Conservation (phyloP, 768 basidiomycete species). For the Tremella mesenterica region DNA sequence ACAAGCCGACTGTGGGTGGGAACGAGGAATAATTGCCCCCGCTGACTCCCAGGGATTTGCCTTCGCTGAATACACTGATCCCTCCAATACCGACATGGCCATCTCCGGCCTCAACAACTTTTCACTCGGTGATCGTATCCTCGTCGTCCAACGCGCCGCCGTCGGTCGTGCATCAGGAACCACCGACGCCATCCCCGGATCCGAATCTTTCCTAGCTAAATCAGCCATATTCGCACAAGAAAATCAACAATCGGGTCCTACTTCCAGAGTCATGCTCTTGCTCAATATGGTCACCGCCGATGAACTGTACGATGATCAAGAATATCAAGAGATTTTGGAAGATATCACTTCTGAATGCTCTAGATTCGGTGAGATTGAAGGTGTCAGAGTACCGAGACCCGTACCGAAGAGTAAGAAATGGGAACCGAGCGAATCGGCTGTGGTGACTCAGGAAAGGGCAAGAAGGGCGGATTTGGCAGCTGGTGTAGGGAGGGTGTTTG, state of each 20-base stretch:
- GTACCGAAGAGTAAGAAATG: constrained; percentile 60
- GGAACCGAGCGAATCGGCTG: constrained; percentile 53
- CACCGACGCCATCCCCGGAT: constrained; percentile 15
- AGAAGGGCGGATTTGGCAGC: constrained; percentile 55
- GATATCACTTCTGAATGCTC: constrained; percentile 59
- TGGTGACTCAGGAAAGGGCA: constrained; percentile 56
- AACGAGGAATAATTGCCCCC: no score
- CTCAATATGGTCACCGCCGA: constrained; percentile 97
- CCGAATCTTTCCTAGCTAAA: constrained; percentile 24
- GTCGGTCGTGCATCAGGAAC: constrained; percentile 52
- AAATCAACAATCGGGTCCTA: constrained; percentile 51
- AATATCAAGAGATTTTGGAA: constrained; percentile 88
- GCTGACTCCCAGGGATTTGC: constrained; percentile 76
- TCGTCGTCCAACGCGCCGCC: constrained; percentile 94
- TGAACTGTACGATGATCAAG: constrained; percentile 78
- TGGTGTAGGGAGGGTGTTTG: constrained; percentile 92
- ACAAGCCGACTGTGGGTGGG: no score
- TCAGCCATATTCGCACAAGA: constrained; percentile 14
- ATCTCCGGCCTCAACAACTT: constrained; percentile 94
- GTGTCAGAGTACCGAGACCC: constrained; percentile 37
- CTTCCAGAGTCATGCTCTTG: constrained; percentile 87
- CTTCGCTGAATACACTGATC: constrained; percentile 96
- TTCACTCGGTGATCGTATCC: constrained; percentile 89
- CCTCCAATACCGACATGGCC: constrained; percentile 80
- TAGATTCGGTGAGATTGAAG: constrained; percentile 41